These are phyloP conservation scores for Debaryomycetaceae sp. DNA, from an alignment of 1,139 yeast species.

Conservation along the genomic window DNA sequence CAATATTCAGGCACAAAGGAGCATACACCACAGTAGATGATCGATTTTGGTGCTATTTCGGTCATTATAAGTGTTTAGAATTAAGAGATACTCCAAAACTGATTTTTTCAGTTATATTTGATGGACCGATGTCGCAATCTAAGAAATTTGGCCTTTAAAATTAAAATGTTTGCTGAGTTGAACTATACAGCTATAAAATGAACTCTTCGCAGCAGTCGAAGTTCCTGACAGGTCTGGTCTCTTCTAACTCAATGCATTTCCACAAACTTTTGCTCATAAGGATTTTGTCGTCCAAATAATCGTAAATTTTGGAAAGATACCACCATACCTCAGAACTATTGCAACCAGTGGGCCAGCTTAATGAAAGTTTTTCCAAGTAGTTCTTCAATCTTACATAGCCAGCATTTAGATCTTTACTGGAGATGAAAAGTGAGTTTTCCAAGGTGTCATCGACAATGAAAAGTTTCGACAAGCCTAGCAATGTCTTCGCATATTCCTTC, in stretches of 20 bases:
- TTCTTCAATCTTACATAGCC: slow-evolving; percentile 65
- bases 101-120: background rate
- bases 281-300: slow-evolving; percentile 53
- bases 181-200: background rate
- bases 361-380: slow-evolving; percentile 50
- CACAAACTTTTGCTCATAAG: slow-evolving; percentile 56
- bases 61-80: slow-evolving; percentile 21
- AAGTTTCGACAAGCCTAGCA: slow-evolving; percentile 65
- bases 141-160: background rate
- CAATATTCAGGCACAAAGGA: slow-evolving; percentile 90
- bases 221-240: slow-evolving; percentile 58
- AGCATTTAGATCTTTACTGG: slow-evolving; percentile 54
- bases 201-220: slow-evolving; percentile 25
- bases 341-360: slow-evolving; percentile 52
- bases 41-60: slow-evolving; percentile 40
- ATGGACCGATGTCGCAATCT: slow-evolving; percentile 3
- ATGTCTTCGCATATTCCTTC: slow-evolving; percentile 50
- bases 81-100: background rate
- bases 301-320: slow-evolving; percentile 64
- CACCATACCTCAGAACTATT: slow-evolving; percentile 72
- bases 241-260: slow-evolving; percentile 68
- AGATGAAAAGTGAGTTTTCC: slow-evolving; percentile 35
- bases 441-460: slow-evolving; percentile 43
- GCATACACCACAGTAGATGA: slow-evolving; percentile 80
- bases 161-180: background rate